Evolutionary conservation across 371 early-diverging fungal genomes (phyloP).

Genomic region (Apophysomyces ossiformis): DNA sequence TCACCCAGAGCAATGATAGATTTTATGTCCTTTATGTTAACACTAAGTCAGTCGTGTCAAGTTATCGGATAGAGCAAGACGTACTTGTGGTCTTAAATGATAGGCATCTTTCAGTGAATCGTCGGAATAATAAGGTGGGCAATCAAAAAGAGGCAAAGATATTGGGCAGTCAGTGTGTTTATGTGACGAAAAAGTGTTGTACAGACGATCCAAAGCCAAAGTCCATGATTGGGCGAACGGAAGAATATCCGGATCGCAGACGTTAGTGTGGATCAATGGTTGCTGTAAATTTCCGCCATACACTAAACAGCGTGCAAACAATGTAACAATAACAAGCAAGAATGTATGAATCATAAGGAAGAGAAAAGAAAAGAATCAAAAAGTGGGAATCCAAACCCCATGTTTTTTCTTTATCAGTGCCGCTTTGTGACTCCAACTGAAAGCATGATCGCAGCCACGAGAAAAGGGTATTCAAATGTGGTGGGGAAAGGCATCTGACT

Average conservation of each 20-base stretch:
- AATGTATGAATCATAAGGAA: slow-evolving; percentile 1
- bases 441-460: neutral
- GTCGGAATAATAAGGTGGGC: slow-evolving; percentile 49
- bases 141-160: slow-evolving; percentile 47
- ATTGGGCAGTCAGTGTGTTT: slow-evolving; percentile 44
- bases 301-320: neutral
- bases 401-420: neutral
- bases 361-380: neutral
- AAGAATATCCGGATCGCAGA: neutral
- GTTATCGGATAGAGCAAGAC: neutral
- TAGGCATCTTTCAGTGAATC: slow-evolving; percentile 45
- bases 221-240: slow-evolving; percentile 58
- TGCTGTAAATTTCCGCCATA: slow-evolving; percentile 1
- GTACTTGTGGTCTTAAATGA: slow-evolving; percentile 61
- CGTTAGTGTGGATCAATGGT: neutral
- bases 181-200: slow-evolving; percentile 46
- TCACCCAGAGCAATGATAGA: slow-evolving; percentile 73
- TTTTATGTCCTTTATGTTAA: slow-evolving; percentile 58
- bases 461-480: too few relatives aligned
- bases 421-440: neutral
- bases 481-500: too few relatives aligned
- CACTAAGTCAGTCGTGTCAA: neutral
- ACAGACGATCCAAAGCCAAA: slow-evolving; percentile 47
- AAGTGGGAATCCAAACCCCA: neutral
- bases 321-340: neutral